Evolutionary conservation across 805 yeast species (phyloP), one percentile per base, ranked within the genome.

Genomic region (Scheffersomyces coipomensis): DNA sequence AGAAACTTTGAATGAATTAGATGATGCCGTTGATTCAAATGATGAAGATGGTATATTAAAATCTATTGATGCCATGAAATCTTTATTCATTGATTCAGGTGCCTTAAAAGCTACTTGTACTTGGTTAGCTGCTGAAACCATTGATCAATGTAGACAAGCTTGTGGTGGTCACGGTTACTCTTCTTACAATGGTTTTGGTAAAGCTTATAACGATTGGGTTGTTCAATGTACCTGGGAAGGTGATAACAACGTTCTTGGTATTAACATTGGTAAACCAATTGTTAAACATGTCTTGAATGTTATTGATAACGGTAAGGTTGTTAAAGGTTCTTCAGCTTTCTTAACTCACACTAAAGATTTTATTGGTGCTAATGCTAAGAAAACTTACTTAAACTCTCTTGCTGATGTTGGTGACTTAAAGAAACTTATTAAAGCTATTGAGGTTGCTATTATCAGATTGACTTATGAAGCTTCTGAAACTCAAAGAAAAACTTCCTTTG

Each of bases 191-290:
- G 75, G 74, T 18, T 70, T 70, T 40, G 75, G 74, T 39, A 70
- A 67, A 53, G 60, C 69, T 30, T 66, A 59, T 43, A 67, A 64
- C 33, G 75, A 70, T 42, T 70, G 74, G 73, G 73, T 64, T 29
- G 75, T 70, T 30, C 73, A 68, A 55, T 66, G 73, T 55, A 70
- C 75, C 22, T 70, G 75, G 75, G 75, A 70, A 55, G 75, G 75
- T 54, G 75, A 70, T 50, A 70, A 70, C 58, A 70, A 62, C 47
- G 74, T 70, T 31, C 60, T 70, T 50, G 70, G 65, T 32, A 53
- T 67, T 55, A 56, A 64, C 37, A 66, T 62, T 38, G 74, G 75
- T 52, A 60, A 67, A 44, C 62, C 72, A 33, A 52, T 70, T 29
- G 68, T 82, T 47, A 83, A 77, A 60, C 65, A 70, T 43, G 70